Base-by-base conservation (phyloP, 805 yeast genomes). In the Kazachstania bromeliacearum region DNA sequence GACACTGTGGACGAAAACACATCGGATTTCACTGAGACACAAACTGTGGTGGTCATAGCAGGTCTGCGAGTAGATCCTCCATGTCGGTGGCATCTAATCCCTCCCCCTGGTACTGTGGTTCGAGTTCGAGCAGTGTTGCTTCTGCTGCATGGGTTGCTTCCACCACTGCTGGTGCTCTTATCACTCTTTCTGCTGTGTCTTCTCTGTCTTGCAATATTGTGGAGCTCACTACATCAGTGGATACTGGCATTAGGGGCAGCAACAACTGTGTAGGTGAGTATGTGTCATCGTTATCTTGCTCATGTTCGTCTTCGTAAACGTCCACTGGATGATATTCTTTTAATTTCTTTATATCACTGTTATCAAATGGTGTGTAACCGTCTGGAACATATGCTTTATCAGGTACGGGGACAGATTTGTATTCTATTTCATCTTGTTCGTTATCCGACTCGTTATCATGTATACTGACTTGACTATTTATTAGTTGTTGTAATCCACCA, bases 321-420 rank as follows among this genome's bases (percentile, higher is more conserved):
- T 35, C 37, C 17, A 20, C 7, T 7, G 37, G 26, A 27, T 18
- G 12, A 23, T 30, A 37, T 9, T 31, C 34, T 23, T 48, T 42
- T 45, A 59, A 37, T 42, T 51, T 45, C 20, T 34, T 39, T 39
- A 57, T 14, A 48, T 63, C 61, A 37, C 54, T 53, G 4, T 52
- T 46, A 8, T 57, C 48, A 21, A 70, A 57, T 1, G 68, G 66
- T n/a, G 64, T 65, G 42, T 65, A 57, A 28, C 66, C 67, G 42
- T 59, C 45, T 18, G 80, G 79, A 5, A 60, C 50, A 40, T 69
- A 66, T 2, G 67, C 64, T 17, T 65, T 42, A 16, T 63, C 68
- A 3, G 56, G 57, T 20, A 53, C 56, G 24, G 48, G 51, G 16
- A 54, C 51, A 5, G 80, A 71, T 16, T 66, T 67, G 28, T 53